Base-by-base conservation (phyloP, 208 protist species). In the Trypanosoma melophagium region DNA sequence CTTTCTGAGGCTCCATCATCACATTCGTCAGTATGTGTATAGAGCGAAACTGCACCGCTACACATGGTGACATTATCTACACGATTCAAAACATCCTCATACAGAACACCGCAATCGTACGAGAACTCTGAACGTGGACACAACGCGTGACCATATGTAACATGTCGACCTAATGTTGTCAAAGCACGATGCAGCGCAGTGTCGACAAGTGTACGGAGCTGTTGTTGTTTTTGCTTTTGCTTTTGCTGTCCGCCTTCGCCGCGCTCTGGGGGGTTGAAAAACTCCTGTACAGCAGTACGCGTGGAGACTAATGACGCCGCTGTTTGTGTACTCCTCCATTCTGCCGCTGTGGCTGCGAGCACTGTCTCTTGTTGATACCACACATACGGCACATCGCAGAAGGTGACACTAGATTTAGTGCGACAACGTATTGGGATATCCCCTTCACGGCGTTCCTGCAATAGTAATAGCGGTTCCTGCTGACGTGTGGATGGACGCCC, bases 71-170 rank as follows among this genome's bases (percentile, higher is more conserved):
- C 59, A 17, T n/a, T 53, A 1, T 58, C 51, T 52, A 76, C 56
- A 21, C 54, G 63, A n/a, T 25, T 9, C 22, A 69, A 31, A 8
- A 66, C 19, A 16, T 59, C 40, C 13, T 47, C 51, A 9, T 13
- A 44, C 38, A 71, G 8, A 41, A 13, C 10, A 14, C 56, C 38
- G 5, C 14, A 45, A 4, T 81, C 71, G 59, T 84, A 93, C 28
- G 87, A 93, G 64, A 87, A 80, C 31, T 89, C 74, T 13, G 25
- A 42, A 9, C 55, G 50, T 3, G 83, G 74, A 22, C 60, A 74
- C n/a, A 93, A 72, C 9, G 56, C 24, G 13, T 69, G 66, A 3
- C 84, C 87, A 62, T 93, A 93, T n/a, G 74, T 61, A 13, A 93
- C 69, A 53, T 80, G 67, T n/a, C 76, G 64, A 7, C 69, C 73